Evolutionary conservation across 2,329 filamentous ascomycete genomes (phyloP).

Genomic region (Cercospora sojina): DNA sequence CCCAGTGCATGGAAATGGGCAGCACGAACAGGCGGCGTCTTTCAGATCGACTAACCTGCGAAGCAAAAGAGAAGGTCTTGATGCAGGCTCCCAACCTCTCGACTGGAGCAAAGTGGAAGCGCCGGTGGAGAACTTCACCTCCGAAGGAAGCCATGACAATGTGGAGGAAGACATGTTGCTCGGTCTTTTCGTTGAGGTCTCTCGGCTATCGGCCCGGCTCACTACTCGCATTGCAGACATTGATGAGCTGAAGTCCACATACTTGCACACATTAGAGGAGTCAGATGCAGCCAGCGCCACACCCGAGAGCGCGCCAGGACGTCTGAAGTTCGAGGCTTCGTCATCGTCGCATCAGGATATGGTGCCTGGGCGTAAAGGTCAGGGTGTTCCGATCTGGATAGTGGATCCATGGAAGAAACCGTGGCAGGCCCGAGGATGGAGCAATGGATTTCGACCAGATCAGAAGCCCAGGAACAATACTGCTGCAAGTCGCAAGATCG

Average conservation of each 20-base stretch:
- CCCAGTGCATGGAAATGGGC: background rate
- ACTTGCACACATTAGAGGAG: background rate
- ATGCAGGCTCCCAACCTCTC: background rate
- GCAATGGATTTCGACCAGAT: background rate
- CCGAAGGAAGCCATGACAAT: background rate
- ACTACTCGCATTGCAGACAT: background rate
- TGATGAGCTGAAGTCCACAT: background rate
- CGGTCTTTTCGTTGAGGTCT: background rate
- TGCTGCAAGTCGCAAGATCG: background rate
- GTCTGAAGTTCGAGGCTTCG: background rate
- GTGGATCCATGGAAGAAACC: background rate
- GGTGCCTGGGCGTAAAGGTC: background rate
- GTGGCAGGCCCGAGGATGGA: background rate
- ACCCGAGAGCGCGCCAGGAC: background rate
- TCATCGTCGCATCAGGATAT: background rate
- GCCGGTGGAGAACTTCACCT: background rate
- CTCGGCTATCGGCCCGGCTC: background rate
- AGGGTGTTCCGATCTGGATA: background rate
- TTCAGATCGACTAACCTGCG: background rate
- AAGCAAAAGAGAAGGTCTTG: background rate
- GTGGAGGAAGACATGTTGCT: background rate
- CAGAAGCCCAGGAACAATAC: background rate
- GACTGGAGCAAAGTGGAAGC: background rate
- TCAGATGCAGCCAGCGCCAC: background rate
- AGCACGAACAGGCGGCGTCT: background rate